Conservation (phyloP, 2,329 filamentous ascomycete species). For the Neofusicoccum cordaticola region DNA sequence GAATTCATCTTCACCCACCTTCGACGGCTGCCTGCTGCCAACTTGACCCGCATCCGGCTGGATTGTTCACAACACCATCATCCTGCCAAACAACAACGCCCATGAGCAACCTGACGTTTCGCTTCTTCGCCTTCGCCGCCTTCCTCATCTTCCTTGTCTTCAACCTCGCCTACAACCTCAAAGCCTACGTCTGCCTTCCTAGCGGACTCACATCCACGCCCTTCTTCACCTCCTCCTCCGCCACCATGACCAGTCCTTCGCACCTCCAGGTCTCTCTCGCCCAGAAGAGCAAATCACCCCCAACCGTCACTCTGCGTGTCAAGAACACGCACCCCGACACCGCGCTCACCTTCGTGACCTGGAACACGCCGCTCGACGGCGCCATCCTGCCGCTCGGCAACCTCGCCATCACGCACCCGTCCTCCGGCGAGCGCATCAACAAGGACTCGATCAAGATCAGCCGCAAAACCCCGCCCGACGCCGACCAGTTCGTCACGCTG, state of each 20-base stretch:
- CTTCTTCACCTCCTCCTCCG: slow-evolving; percentile 25
- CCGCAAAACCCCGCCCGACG: slow-evolving; percentile 36
- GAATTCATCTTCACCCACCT: neutral
- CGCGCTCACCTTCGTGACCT: slow-evolving; percentile 37
- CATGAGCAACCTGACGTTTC: neutral
- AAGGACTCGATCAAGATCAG: slow-evolving; percentile 28
- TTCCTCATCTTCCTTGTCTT: slow-evolving; percentile 26
- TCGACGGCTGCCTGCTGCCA: neutral
- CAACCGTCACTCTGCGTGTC: slow-evolving; percentile 35
- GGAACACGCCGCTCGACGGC: slow-evolving; percentile 41
- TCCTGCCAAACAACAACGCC: slow-evolving; percentile 24
- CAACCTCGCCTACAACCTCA: slow-evolving; percentile 32
- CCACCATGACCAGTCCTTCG: slow-evolving; percentile 36
- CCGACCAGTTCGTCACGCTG: slow-evolving; percentile 35
- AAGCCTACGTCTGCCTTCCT: neutral
- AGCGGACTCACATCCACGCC: neutral
- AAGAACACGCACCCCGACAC: slow-evolving; percentile 34
- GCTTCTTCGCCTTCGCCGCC: neutral
- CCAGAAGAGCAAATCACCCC: slow-evolving; percentile 30
- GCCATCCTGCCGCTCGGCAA: slow-evolving; percentile 38
- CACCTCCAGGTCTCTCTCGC: slow-evolving; percentile 30
- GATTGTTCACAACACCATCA: slow-evolving; percentile 25
- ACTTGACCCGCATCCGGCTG: neutral
- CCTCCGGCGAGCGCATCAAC: slow-evolving; percentile 28
- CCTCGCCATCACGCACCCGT: slow-evolving; percentile 31